A percentile compares a stretch with the other conserved stretches of the same genome.
Evolutionary conservation across 1,284 basidiomycete genomes (phyloP).

Genomic region (Tetrapyrgos nigripes): DNA sequence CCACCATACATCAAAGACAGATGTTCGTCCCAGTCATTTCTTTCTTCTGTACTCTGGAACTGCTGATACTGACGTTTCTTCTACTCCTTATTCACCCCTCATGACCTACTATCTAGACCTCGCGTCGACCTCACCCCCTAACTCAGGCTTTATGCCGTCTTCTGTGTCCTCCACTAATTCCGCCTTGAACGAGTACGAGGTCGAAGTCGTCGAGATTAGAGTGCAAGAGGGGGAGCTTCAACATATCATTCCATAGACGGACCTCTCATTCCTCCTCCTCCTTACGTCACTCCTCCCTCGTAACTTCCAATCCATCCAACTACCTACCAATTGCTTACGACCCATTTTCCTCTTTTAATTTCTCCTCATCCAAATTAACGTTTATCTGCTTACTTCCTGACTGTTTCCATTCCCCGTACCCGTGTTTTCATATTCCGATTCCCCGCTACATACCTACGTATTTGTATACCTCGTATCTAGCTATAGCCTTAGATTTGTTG

Average conservation of each 20-base stretch:
- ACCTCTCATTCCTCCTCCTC: background rate
- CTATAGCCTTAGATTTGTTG: too few relatives aligned
- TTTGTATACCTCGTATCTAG: too few relatives aligned
- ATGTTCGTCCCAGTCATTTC: conserved; percentile 60
- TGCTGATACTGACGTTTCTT: conserved; percentile 9
- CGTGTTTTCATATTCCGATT: too few relatives aligned
- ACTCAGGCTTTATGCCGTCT: conserved; percentile 69
- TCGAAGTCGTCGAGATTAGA: conserved; percentile 85
- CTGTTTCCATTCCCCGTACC: too few relatives aligned
- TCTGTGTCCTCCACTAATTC: conserved; percentile 72
- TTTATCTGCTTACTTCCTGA: too few relatives aligned
- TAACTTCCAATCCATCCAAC: background rate
- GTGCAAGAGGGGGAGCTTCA: conserved; percentile 78
- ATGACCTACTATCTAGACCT: conserved; percentile 56
- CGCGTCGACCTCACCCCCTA: conserved; percentile 81
- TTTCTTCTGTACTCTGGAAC: conserved; percentile 20
- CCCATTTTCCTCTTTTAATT: too few relatives aligned
- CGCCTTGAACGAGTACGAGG: conserved; percentile 72
- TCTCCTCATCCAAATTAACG: too few relatives aligned
- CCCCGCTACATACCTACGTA: too few relatives aligned
- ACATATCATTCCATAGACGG: conserved; percentile 72
- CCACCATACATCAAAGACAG: conserved; percentile 87
- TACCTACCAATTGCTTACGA: too few relatives aligned
- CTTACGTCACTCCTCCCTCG: background rate
- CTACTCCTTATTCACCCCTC: background rate